Evolutionary conservation across 345 rosid species (phyloP), one percentile per base, ranked within the genome.

Genomic region (Moricandia arvensis): DNA sequence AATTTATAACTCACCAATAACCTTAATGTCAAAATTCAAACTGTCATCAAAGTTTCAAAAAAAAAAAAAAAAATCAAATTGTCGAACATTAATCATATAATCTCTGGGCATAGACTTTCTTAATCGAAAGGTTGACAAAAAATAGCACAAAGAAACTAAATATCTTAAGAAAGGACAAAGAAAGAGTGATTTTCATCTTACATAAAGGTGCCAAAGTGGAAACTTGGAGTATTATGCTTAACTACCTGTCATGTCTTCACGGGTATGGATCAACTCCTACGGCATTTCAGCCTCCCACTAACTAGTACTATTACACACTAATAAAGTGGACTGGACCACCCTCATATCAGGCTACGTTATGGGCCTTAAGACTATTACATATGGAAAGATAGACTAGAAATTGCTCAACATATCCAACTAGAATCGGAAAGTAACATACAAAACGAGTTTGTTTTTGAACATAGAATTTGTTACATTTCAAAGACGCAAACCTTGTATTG

Each of bases 161-260:
- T 3, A 31, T 38, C 10, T 38, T 58, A 59, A n/a, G n/a, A 64
- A 63, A 63, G 63, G 51, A 76, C 38, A 69, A 18, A 30, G 6
- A 43, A 57, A 67, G 62, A 37, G 60, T 77, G 80, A 72, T 41
- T 24, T n/a, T 18, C 72, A 64, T 77, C 80, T 47, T 59, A 61
- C 34, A 33, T 71, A 77, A 77, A 64, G 67, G 60, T 3, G 80
- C 75, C 80, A 71, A 77, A 71, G 66, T 0, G 35, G 80, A 76
- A 77, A 64, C 53, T 77, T 77, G 80, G 75, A 77, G 75, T n/a
- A n/a, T n/a, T n/a, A n/a, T n/a, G n/a, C n/a, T n/a, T n/a, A n/a
- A n/a, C n/a, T n/a, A n/a, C n/a, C 45, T 57, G 72, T 77, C 80
- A 77, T 75, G 80, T 75, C 49, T 15, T 41, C 49, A 41, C 49